Percentiles rank a stretch among this genome's conserved stretches.
phyloP scores from a whole-genome alignment of 306 rosid genomes.

The Fragaria iinumae region DNA sequence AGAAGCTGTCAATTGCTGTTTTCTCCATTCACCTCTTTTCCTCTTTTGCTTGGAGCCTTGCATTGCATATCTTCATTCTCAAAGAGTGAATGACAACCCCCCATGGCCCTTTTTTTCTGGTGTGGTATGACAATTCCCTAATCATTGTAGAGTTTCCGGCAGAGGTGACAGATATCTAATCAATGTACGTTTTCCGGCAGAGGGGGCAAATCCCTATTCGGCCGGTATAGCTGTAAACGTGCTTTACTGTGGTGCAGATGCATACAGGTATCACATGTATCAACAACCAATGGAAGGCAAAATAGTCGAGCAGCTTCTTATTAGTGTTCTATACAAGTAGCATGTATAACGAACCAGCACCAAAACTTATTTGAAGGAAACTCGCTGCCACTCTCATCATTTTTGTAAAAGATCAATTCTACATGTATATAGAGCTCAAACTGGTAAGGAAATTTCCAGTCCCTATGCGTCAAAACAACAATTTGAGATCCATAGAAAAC shows the following conservation, averaged over 20 bases:
- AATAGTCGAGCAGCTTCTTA: neutral
- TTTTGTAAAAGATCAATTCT: neutral
- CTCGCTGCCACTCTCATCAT: neutral
- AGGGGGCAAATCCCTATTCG: neutral
- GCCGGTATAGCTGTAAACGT: neutral
- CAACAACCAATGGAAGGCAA: neutral
- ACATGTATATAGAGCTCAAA: conserved; percentile 20
- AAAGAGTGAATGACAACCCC: neutral
- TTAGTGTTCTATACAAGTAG: neutral
- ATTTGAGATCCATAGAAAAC: neutral
- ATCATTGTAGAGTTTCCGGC: neutral
- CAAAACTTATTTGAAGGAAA: neutral
- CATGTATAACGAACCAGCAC: neutral
- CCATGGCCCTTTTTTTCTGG: neutral
- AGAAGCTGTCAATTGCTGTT: neutral
- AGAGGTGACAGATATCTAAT: neutral
- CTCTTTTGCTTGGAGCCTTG: neutral
- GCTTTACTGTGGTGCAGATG: neutral
- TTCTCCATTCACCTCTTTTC: neutral
- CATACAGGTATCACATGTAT: neutral
- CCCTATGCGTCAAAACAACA: conserved; percentile 3
- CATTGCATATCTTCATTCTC: neutral
- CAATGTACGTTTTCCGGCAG: neutral
- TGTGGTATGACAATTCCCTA: neutral
- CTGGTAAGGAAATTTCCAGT: conserved; percentile 8